A percentile compares a stretch with the other conserved stretches of the same genome.
Conservation (phyloP, 345 rosid species). For the Brassica rapa region DNA sequence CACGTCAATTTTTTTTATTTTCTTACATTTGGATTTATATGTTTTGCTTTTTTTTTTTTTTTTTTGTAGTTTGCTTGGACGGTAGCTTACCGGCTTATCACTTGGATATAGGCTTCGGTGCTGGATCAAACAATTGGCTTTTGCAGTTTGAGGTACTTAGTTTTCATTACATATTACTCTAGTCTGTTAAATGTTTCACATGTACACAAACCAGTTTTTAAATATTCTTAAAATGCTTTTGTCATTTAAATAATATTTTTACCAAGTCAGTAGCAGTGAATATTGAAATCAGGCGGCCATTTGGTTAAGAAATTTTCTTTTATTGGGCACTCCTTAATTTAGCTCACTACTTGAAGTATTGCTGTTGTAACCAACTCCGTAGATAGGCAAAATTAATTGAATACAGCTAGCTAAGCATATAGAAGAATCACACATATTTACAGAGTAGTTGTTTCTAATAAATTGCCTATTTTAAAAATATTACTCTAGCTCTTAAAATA, state of each 20-base stretch:
- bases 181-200: neutral
- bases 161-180: neutral
- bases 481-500: neutral
- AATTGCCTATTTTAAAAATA: neutral
- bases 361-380: slow-evolving; percentile 32
- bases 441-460: too few species aligned
- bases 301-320: neutral
- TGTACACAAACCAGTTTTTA: neutral
- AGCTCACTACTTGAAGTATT: slow-evolving; percentile 4
- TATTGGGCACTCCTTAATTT: slow-evolving; percentile 6
- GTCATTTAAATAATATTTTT: neutral
- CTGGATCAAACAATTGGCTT: slow-evolving; percentile 80
- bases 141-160: slow-evolving; percentile 82
- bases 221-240: neutral
- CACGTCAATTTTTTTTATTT: neutral
- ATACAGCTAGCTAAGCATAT: slow-evolving; percentile 29
- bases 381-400: slow-evolving; percentile 32
- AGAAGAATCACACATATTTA: neutral
- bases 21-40: neutral
- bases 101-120: slow-evolving; percentile 76
- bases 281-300: neutral
- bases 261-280: neutral
- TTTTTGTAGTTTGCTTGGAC: slow-evolving; percentile 73
- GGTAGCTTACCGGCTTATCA: slow-evolving; percentile 96
- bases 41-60: neutral